Evolutionary conservation across 129 eudicot species (phyloP).

Genomic region (Flaveria bidentis): DNA sequence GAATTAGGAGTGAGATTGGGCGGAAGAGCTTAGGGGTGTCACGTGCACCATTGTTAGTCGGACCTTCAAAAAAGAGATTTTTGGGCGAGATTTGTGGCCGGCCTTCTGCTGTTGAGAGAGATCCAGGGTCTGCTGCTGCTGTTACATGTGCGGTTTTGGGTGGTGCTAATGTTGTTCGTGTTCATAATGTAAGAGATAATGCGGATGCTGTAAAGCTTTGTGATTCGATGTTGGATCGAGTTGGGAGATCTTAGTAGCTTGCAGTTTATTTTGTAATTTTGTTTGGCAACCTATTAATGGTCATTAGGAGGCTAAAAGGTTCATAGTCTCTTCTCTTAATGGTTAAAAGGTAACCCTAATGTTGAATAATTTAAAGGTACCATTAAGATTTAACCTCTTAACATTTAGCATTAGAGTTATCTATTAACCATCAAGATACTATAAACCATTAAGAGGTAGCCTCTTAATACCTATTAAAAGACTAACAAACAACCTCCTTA

Average conservation of each 20-base stretch:
- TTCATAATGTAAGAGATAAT: constrained; percentile 70
- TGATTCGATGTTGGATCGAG: constrained; percentile 64
- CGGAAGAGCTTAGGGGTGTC: constrained; percentile 69
- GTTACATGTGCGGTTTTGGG: constrained; percentile 68
- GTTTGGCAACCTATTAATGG: not conserved
- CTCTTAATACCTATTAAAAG: too few relatives aligned
- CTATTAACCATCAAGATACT: too few relatives aligned
- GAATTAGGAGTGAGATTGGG: constrained; percentile 63
- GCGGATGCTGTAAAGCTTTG: constrained; percentile 74
- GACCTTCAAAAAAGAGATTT: constrained; percentile 87
- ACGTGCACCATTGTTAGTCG: constrained; percentile 68
- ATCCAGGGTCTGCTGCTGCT: constrained; percentile 76
- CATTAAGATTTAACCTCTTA: too few relatives aligned
- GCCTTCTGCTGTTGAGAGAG: constrained; percentile 59
- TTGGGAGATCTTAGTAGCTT: constrained; percentile 22
- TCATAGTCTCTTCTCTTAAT: too few relatives aligned
- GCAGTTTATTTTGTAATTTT: not conserved
- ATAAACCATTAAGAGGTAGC: too few relatives aligned
- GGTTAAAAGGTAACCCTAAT: too few relatives aligned
- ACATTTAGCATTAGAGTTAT: too few relatives aligned
- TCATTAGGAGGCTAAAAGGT: too few relatives aligned
- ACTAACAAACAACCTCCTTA: too few relatives aligned
- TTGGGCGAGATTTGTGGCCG: constrained; percentile 77
- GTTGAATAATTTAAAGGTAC: too few relatives aligned
- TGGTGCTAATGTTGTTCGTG: constrained; percentile 89